phyloP scores from a whole-genome alignment of 2,329 filamentous ascomycete species.

The Colletotrichum lini region DNA sequence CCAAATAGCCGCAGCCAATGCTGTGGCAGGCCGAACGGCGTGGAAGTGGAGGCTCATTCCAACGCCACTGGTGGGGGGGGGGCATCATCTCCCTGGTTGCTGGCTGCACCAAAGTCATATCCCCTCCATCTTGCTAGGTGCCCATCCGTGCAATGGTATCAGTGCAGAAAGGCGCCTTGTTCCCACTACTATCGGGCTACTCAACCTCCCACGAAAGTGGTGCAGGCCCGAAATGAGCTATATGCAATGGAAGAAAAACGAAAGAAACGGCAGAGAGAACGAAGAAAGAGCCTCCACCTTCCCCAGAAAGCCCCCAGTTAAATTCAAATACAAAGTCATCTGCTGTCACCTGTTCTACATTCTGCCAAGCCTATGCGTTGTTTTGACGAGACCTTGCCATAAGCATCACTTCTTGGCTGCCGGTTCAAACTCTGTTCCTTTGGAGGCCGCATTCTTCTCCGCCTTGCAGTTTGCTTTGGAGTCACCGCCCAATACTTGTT shows the following conservation, averaged over 20 bases:
- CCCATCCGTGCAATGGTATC: too few species aligned
- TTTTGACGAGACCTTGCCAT: conserved; percentile 14
- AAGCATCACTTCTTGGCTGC: conserved; percentile 11
- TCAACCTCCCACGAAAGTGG: too few species aligned
- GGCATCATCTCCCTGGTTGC: conserved; percentile 4
- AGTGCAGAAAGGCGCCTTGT: neutral
- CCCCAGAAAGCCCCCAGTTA: neutral
- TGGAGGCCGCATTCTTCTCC: neutral
- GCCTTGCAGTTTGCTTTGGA: neutral
- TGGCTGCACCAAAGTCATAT: neutral
- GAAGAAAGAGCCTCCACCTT: too few species aligned
- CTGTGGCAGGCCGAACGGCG: conserved; percentile 33
- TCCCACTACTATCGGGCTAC: neutral
- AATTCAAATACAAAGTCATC: conserved; percentile 1
- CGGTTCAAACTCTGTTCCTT: conserved; percentile 7
- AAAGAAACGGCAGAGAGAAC: too few species aligned
- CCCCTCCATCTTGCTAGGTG: too few species aligned
- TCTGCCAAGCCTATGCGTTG: conserved; percentile 18
- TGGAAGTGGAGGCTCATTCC: conserved; percentile 38
- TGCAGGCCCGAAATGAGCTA: too few species aligned
- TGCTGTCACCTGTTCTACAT: neutral
- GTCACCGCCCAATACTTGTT: neutral
- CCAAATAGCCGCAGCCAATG: conserved; percentile 34
- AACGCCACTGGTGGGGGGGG: neutral
- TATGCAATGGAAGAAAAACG: too few species aligned